Conservation (phyloP, 768 basidiomycete genomes). For the Boletus bicolor region DNA sequence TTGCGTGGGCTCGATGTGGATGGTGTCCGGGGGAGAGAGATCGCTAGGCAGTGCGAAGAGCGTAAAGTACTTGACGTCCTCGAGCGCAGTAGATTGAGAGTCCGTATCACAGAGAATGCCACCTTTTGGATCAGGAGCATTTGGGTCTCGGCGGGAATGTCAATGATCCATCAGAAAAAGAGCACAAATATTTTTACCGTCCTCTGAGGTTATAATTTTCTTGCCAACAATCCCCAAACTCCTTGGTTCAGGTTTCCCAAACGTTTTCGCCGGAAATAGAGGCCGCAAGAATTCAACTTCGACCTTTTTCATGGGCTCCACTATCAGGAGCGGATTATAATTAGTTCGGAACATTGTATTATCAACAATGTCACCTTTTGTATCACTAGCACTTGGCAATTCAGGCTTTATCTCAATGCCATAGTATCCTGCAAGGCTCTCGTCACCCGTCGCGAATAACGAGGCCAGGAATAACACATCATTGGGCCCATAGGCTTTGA, state of each 20-base stretch:
- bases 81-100: neutral
- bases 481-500: constrained; percentile 5
- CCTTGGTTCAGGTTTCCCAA: neutral
- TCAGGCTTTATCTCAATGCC: neutral
- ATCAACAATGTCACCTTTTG: neutral
- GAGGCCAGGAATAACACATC: constrained; percentile 13
- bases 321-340: neutral
- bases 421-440: constrained; percentile 1
- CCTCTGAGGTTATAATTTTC: neutral
- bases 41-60: neutral
- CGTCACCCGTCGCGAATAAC: neutral
- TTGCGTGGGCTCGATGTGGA: neutral
- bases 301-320: neutral
- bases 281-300: neutral
- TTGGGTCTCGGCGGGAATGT: neutral
- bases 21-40: neutral
- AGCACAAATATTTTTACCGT: neutral
- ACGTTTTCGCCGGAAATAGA: neutral
- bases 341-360: neutral
- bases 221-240: neutral
- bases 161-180: neutral
- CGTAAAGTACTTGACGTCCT: neutral
- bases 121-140: too few species aligned
- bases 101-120: too few species aligned
- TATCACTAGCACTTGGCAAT: neutral